Conservation (phyloP, 208 protist genomes). For the Leptomonas pyrrhocoris region DNA sequence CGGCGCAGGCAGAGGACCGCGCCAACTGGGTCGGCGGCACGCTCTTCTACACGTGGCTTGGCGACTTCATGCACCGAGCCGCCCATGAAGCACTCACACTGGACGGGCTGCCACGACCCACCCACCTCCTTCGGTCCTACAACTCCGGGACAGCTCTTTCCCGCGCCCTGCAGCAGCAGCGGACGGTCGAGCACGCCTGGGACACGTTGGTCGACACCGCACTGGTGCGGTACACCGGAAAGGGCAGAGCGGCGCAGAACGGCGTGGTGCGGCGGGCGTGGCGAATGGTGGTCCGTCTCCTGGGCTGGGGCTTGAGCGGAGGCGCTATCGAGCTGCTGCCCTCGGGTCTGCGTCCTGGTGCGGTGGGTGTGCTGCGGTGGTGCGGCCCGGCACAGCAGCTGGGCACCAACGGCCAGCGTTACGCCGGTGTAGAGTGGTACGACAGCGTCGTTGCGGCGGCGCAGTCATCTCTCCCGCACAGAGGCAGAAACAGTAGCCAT, state of each 20-base stretch:
- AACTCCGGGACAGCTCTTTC: constrained; percentile 30
- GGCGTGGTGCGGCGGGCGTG: neutral
- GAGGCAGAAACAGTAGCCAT: too few species aligned
- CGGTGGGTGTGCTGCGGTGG: constrained; percentile 41
- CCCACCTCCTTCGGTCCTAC: constrained; percentile 21
- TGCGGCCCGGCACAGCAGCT: constrained; percentile 47
- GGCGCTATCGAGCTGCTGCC: neutral
- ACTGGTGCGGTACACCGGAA: neutral
- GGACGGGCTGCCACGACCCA: constrained; percentile 38
- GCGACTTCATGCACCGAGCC: constrained; percentile 36
- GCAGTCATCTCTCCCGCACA: too few species aligned
- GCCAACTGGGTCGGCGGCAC: constrained; percentile 19
- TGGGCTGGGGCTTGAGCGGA: neutral
- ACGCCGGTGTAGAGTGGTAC: constrained; percentile 58
- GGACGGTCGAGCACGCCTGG: neutral
- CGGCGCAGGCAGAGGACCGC: constrained; percentile 31
- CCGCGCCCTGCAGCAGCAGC: constrained; percentile 29
- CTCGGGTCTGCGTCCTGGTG: neutral
- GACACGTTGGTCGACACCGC: neutral
- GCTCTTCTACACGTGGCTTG: constrained; percentile 53
- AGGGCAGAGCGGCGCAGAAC: neutral
- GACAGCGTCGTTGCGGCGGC: neutral
- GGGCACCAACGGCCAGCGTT: constrained; percentile 28
- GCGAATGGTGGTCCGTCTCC: neutral
- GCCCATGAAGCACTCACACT: constrained; percentile 32